phyloP scores from a whole-genome alignment of 257 asterid genomes.

The Lantana camara region DNA sequence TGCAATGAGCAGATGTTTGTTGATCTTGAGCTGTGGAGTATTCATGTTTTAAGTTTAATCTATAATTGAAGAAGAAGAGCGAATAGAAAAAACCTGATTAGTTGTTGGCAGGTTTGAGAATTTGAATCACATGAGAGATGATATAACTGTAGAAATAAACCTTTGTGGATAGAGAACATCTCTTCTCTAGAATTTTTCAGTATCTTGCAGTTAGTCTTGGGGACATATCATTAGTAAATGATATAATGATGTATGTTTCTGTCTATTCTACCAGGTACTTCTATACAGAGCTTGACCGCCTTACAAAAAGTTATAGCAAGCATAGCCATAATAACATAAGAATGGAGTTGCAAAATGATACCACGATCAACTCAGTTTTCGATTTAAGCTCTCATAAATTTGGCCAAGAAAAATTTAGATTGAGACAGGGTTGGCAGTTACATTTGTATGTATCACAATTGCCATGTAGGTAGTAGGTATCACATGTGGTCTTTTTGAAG shows the following conservation, averaged over 20 bases:
- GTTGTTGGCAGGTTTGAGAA: too few relatives aligned
- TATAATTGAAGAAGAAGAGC: background rate
- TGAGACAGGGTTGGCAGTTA: slow-evolving; percentile 64
- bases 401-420: slow-evolving; percentile 45
- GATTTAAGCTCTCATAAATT: slow-evolving; percentile 39
- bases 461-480: slow-evolving; percentile 67
- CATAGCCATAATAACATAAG: slow-evolving; percentile 34
- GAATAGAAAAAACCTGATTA: background rate
- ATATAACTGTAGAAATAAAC: background rate
- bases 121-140: background rate
- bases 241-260: slow-evolving; percentile 13
- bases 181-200: background rate
- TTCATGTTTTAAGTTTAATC: background rate
- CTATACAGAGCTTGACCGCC: slow-evolving; percentile 56
- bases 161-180: background rate
- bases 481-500: slow-evolving; percentile 17
- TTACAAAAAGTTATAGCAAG: slow-evolving; percentile 27
- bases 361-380: slow-evolving; percentile 35
- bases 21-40: background rate
- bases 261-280: slow-evolving; percentile 59
- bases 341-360: slow-evolving; percentile 34
- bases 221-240: background rate
- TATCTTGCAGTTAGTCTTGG: background rate
- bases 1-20: background rate
- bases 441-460: slow-evolving; percentile 85